These are phyloP conservation scores for Macadamia integrifolia DNA, from an alignment of 164 flowering plant species.

Conservation along the genomic window DNA sequence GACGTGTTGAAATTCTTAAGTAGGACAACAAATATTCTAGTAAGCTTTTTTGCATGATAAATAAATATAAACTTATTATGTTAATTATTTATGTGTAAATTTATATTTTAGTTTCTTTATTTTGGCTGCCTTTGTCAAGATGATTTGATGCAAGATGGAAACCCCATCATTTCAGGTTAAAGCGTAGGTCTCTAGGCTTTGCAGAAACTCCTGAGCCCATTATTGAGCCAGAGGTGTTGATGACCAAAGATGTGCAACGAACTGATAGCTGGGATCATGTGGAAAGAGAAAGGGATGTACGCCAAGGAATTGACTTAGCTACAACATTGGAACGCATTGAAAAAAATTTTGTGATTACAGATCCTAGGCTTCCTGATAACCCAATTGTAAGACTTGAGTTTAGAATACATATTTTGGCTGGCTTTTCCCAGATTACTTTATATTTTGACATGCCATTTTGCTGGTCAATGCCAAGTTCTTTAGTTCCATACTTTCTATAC, in stretches of 20 bases:
- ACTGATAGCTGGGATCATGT: constrained; percentile 72
- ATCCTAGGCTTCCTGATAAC: constrained; percentile 96
- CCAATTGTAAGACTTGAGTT: constrained; percentile 73
- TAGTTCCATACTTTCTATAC: too few species aligned
- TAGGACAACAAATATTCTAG: too few species aligned
- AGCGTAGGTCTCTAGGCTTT: constrained; percentile 41
- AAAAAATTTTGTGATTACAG: constrained; percentile 95
- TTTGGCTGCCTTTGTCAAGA: too few species aligned
- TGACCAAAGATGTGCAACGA: constrained; percentile 60
- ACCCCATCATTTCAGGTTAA: constrained; percentile 37
- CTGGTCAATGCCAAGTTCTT: too few species aligned
- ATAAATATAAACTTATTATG: too few species aligned
- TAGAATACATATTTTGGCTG: neutral
- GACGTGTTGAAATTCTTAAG: too few species aligned
- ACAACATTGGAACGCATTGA: constrained; percentile 97
- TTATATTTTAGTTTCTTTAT: too few species aligned
- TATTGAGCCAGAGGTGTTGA: constrained; percentile 65
- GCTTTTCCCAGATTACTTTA: neutral
- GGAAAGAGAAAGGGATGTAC: constrained; percentile 75
- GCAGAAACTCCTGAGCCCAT: constrained; percentile 21
- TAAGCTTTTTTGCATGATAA: too few species aligned
- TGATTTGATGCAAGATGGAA: too few species aligned
- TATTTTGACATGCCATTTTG: too few species aligned
- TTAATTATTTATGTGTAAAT: too few species aligned
- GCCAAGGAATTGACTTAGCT: constrained; percentile 94